Evolutionary conservation across 164 flowering plant genomes (phyloP), one percentile per base, ranked within the genome.

Genomic region (Hamamelis virginiana): DNA sequence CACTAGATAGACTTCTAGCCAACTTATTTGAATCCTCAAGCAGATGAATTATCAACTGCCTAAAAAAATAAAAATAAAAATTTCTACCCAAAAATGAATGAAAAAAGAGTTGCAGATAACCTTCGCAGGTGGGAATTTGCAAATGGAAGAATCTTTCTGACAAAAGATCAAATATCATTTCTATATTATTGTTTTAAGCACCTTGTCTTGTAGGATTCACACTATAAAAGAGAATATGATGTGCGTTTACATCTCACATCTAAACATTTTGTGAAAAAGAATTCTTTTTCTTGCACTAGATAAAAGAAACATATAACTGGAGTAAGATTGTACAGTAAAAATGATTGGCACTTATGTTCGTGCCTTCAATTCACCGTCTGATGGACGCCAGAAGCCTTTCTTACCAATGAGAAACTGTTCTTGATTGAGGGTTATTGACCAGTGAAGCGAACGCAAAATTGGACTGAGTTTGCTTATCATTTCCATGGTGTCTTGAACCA

Each of bases 341-440:
- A 51, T 11, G 48, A 22, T 19, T 38, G 5, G 13, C 12, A n/a
- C 9, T 60, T 60, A 9, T 28, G 28, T 60, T 69, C 69, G 76
- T 44, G 33, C 21, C 62, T 65, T 12, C 45, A 53, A 33, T 41
- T 67, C 65, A 28, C 48, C 63, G 53, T 53, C 67, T 1, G 47
- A 19, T 22, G 96, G 98, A 41, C 94, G 91, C 97, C 98, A 94
- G 52, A 83, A 87, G 58, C 84, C 79, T 72, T 91, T 94, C 73
- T 69, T 78, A 48, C 89, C 91, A 46, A 94, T 86, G 26, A 94
- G 89, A 72, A 85, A 86, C 68, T 77, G 87, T 18, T 77, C 84
- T 45, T 83, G 78, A 58, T 81, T 65, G 9, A 89, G 44, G 21
- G 71, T 80, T 21, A 74, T 72, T 0, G 89, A 80, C 97, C 98